Percentiles rank a stretch among this genome's conserved stretches.
Conservation (phyloP, 441 rosid genomes). For the Dalechampia spathulata region DNA sequence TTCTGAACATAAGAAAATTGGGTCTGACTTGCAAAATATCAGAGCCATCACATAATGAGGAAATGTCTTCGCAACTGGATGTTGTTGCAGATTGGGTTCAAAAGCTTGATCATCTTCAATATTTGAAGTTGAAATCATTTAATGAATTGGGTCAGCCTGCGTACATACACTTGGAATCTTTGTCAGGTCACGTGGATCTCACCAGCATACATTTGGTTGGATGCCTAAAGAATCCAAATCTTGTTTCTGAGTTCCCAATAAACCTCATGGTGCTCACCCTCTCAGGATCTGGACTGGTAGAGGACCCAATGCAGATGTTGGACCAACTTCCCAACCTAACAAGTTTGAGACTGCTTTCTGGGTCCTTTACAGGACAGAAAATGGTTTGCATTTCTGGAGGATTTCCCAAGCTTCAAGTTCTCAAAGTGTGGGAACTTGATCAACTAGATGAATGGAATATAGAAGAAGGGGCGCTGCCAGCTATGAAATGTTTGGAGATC, state of each 20-base stretch:
- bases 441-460: background rate
- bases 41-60: constrained; percentile 1
- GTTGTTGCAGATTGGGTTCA: constrained; percentile 7
- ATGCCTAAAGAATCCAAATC: background rate
- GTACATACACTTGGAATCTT: constrained; percentile 8
- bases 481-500: constrained; percentile 19
- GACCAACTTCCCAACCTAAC: constrained; percentile 13
- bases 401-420: constrained; percentile 18
- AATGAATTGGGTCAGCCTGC: constrained; percentile 15
- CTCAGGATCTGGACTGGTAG: constrained; percentile 9
- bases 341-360: constrained; percentile 11
- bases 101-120: constrained; percentile 8
- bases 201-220: constrained; percentile 18
- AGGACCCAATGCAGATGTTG: constrained; percentile 12
- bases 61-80: constrained; percentile 4
- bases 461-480: constrained; percentile 3
- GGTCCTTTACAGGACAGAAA: background rate
- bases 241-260: constrained; percentile 3
- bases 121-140: constrained; percentile 17
- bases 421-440: constrained; percentile 16
- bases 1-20: constrained; percentile 14
- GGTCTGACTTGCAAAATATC: constrained; percentile 13
- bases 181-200: background rate
- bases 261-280: constrained; percentile 19
- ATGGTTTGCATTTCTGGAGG: background rate